phyloP scores from a whole-genome alignment of 1,284 basidiomycete genomes.

The Boletus mariae region DNA sequence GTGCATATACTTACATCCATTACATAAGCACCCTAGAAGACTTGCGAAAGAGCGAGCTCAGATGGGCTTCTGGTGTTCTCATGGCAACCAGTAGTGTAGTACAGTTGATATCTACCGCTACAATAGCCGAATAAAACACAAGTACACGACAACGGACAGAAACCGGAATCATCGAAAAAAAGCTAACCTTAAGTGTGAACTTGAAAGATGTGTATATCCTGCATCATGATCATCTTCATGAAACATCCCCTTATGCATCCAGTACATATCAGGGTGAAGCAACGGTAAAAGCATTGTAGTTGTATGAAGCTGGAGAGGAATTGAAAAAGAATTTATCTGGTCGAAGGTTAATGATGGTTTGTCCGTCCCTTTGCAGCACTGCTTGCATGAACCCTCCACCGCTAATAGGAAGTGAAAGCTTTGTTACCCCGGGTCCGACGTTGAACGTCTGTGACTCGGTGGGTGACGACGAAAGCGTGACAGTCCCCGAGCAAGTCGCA shows the following conservation, averaged over 20 bases:
- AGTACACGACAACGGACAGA: neutral
- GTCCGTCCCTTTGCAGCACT: conserved; percentile 50
- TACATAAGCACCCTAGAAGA: too few species aligned
- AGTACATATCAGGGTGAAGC: conserved; percentile 24
- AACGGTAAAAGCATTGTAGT: conserved; percentile 62
- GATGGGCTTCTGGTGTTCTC: too few species aligned
- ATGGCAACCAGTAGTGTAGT: too few species aligned
- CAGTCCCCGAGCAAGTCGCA: conserved; percentile 49
- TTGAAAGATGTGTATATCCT: neutral
- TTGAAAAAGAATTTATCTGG: conserved; percentile 52
- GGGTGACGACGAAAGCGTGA: conserved; percentile 50
- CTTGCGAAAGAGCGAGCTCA: too few species aligned
- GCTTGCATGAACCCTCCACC: conserved; percentile 62
- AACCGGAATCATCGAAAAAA: neutral
- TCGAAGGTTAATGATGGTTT: conserved; percentile 48
- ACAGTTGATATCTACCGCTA: neutral
- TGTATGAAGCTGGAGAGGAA: conserved; percentile 51
- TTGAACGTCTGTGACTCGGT: conserved; percentile 45
- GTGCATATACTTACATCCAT: too few species aligned
- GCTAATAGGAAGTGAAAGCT: conserved; percentile 58
- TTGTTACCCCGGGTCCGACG: conserved; percentile 59
- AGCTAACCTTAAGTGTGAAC: neutral
- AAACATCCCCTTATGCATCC: neutral
- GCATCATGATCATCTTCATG: neutral
- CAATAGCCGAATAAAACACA: neutral